Base-by-base conservation (phyloP, 805 yeast species). In the Ascoidea tarda region DNA sequence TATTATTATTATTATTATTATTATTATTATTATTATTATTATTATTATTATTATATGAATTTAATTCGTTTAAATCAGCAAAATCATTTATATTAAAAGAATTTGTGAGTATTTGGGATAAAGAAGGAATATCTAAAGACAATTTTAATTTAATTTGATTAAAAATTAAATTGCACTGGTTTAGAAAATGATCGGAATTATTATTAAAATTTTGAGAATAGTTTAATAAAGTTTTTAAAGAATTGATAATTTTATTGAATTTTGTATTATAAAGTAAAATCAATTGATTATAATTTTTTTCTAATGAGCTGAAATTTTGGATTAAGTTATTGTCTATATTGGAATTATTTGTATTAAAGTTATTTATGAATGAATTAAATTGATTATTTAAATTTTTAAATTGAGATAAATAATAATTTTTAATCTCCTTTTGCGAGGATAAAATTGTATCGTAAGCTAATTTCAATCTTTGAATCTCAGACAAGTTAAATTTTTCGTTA, bases 391-490 rank as follows among this genome's bases (percentile, higher is more conserved):
- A 58, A 5, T 60, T 61, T 6, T 59, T 58, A 10, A 81, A 56
- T 59, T 79, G 78, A 47, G 64, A 59, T 50, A 65, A 70, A 58
- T 76, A 78, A 53, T 74, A 74, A 14, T 60, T 64, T 58, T 77
- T 76, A 61, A 77, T 79, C 53, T 78, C 77, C 50, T 66, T 66
- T 56, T 79, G 82, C 4, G 78, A 67, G 1, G 71, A 68, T 32
- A 77, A 66, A 33, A 83, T 62, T 0, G 81, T 74, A 57, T 81
- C 84, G 62, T 82, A 81, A 5, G 83, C 75, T 33, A 71, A 71
- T 59, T 79, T 76, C 56, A 80, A 67, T 51, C 82, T 61, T 60
- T 78, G 83, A 50, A 66, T 69, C 60, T 83, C 88, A 2, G 78
- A 68, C 0, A 72, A 68, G 6, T 75, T 63, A 5, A 66, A 59